phyloP scores from a whole-genome alignment of 257 asterid genomes.

The Fraxinus cuspidata region DNA sequence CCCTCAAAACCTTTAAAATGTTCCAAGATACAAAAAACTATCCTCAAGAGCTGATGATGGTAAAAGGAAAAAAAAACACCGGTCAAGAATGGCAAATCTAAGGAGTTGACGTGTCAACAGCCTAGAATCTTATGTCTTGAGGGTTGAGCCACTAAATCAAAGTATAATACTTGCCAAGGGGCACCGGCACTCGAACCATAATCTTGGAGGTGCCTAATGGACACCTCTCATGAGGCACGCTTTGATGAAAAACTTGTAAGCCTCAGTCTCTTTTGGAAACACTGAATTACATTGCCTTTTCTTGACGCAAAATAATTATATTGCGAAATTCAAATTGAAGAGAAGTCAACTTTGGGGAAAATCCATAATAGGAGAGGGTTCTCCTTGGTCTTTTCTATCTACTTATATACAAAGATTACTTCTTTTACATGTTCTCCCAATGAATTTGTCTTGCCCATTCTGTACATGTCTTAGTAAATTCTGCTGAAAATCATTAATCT shows the following conservation, averaged over 20 bases:
- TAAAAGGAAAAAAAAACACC: neutral
- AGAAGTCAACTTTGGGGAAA: neutral
- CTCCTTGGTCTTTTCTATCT: neutral
- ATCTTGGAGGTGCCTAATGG: neutral
- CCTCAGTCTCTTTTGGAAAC: neutral
- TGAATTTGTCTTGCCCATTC: neutral
- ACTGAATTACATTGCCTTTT: neutral
- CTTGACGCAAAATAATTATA: neutral
- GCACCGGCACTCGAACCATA: neutral
- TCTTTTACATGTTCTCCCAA: neutral
- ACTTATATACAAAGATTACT: neutral
- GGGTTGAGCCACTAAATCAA: neutral
- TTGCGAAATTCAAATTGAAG: neutral
- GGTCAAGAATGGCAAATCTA: neutral
- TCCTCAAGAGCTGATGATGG: neutral
- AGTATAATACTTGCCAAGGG: neutral
- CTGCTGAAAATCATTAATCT: constrained; percentile 8
- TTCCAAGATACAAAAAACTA: neutral
- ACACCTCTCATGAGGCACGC: neutral
- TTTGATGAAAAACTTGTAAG: neutral
- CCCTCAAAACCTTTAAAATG: neutral
- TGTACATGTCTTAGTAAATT: neutral
- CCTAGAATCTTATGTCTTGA: neutral
- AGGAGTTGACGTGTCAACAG: neutral
- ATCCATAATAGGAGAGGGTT: neutral